A percentile compares a stretch with the other conserved stretches of the same genome.
Conservation (phyloP, 73 alveolate species). For the Effrenium voratum region DNA sequence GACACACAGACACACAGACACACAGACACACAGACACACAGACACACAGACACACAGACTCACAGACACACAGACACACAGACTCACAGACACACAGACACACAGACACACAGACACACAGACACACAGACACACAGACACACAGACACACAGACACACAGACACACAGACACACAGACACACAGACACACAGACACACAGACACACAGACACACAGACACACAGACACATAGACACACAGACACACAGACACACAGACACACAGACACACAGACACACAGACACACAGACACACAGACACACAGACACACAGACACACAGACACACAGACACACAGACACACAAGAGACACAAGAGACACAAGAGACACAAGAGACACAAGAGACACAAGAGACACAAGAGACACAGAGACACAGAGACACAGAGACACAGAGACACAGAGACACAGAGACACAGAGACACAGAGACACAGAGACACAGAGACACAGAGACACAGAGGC, state of each 20-base stretch:
- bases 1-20: no score
- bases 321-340: neutral
- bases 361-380: neutral
- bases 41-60: neutral
- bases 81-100: neutral
- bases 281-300: neutral
- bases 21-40: neutral
- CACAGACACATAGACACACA: neutral
- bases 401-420: neutral
- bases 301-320: neutral
- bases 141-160: neutral
- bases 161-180: neutral
- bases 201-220: neutral
- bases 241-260: neutral
- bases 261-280: neutral
- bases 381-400: neutral
- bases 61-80: conserved; percentile 9
- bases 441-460: no score
- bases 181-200: neutral
- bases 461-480: no score
- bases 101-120: neutral
- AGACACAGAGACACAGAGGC: no score
- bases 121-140: neutral
- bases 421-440: no score
- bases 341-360: neutral